phyloP scores from a whole-genome alignment of 176 grass and related monocot species.

The Triticum timopheevii region DNA sequence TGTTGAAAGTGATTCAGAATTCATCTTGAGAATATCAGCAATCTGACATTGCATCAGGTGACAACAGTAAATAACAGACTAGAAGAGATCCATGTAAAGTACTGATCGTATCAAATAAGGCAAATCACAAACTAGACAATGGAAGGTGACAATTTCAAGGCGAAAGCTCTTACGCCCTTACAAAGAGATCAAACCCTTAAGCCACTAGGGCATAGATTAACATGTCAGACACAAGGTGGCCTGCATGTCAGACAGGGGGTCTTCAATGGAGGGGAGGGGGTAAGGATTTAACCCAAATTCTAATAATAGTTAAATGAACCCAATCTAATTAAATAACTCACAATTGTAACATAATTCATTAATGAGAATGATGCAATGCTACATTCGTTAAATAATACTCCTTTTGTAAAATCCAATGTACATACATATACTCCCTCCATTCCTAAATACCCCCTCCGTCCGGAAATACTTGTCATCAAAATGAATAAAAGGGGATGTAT shows the following conservation, averaged over 20 bases:
- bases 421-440: too few relatives aligned
- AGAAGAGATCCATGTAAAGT: constrained; percentile 1
- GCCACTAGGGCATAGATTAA: neutral
- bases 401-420: neutral
- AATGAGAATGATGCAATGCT: neutral
- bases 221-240: neutral
- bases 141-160: constrained; percentile 1
- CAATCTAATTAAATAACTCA: neutral
- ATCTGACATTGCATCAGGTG: constrained; percentile 47
- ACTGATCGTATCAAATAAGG: neutral
- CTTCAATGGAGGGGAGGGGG: neutral
- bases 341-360: neutral
- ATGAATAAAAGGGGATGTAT: too few relatives aligned
- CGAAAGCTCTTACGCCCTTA: neutral
- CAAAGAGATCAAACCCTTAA: neutral
- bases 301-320: neutral
- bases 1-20: constrained; percentile 48
- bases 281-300: neutral
- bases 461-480: too few relatives aligned
- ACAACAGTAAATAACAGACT: neutral
- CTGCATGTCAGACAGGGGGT: neutral
- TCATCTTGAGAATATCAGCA: constrained; percentile 56
- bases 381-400: too few relatives aligned
- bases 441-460: too few relatives aligned
- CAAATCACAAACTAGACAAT: neutral